Conservation (phyloP, 139 green algal species). For the Parachlorella kessleri region DNA sequence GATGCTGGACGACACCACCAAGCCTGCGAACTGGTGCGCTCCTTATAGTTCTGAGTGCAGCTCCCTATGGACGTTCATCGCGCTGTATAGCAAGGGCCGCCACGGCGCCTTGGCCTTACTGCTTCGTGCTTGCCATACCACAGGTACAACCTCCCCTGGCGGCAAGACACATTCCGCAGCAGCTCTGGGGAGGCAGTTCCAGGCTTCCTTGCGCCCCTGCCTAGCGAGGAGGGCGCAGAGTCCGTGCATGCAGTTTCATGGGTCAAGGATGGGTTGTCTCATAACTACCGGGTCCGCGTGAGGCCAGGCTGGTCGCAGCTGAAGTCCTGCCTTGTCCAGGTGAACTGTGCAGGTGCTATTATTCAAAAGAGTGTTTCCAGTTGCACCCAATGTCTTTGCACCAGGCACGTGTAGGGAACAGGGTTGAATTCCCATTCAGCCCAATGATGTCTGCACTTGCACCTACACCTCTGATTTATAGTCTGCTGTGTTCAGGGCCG, state of each 20-base stretch:
- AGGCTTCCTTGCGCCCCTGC: background rate
- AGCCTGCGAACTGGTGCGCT: slow-evolving; percentile 10
- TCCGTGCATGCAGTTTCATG: slow-evolving; percentile 4
- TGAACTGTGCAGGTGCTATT: background rate
- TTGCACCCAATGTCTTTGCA: background rate
- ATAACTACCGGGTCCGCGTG: slow-evolving; percentile 26
- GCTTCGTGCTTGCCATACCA: background rate
- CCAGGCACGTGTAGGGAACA: background rate
- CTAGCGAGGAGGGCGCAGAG: slow-evolving; percentile 16
- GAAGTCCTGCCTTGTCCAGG: slow-evolving; percentile 1
- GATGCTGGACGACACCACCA: background rate
- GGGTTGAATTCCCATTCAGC: background rate
- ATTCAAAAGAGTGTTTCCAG: background rate
- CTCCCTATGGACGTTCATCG: background rate
- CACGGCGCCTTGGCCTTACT: no score
- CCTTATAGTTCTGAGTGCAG: background rate
- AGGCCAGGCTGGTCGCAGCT: slow-evolving; percentile 20
- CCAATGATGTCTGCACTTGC: background rate
- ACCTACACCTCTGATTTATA: no score
- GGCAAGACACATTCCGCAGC: background rate
- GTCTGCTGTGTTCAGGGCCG: background rate
- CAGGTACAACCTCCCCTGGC: slow-evolving; percentile 12
- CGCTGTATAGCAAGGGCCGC: background rate
- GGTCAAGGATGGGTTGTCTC: background rate
- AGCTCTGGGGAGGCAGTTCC: slow-evolving; percentile 1